These are phyloP conservation scores for Aspergillus pseudotamarii DNA, from an alignment of 2,329 filamentous ascomycete genomes.

Conservation along the genomic window DNA sequence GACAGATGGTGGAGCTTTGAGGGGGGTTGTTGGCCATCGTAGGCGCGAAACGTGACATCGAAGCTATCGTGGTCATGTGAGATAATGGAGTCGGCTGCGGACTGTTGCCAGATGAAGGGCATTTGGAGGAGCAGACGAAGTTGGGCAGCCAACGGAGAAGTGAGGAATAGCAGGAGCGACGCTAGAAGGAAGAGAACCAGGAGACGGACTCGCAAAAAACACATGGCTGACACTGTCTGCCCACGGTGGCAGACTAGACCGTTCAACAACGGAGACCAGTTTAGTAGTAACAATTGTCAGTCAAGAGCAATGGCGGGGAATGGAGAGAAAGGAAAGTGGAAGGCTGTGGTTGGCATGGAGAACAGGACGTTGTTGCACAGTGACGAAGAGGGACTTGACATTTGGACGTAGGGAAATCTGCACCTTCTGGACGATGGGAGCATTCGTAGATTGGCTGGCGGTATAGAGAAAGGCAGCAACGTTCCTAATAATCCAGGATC, in stretches of 20 bases:
- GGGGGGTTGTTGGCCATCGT: neutral
- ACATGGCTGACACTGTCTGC: neutral
- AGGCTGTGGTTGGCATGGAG: neutral
- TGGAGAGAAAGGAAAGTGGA: neutral
- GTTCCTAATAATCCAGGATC: neutral
- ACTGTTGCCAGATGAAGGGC: constrained; percentile 11
- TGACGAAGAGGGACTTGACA: neutral
- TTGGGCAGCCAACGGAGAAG: neutral
- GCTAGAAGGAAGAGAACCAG: neutral
- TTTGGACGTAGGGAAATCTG: neutral
- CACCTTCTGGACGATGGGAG: neutral
- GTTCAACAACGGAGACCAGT: neutral
- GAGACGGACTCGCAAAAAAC: neutral
- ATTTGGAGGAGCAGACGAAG: constrained; percentile 10
- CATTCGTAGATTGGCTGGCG: neutral
- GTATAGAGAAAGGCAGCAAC: neutral
- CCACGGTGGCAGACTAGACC: neutral
- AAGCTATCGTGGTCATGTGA: constrained; percentile 10
- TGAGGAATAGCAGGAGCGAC: neutral
- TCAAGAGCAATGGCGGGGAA: neutral
- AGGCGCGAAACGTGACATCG: constrained; percentile 13
- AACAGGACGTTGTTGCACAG: neutral
- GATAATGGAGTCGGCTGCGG: constrained; percentile 1
- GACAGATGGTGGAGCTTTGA: neutral
- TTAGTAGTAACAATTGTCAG: neutral